Base-by-base conservation (phyloP, 352 stramenopile species). In the Pythium rishiriense region DNA sequence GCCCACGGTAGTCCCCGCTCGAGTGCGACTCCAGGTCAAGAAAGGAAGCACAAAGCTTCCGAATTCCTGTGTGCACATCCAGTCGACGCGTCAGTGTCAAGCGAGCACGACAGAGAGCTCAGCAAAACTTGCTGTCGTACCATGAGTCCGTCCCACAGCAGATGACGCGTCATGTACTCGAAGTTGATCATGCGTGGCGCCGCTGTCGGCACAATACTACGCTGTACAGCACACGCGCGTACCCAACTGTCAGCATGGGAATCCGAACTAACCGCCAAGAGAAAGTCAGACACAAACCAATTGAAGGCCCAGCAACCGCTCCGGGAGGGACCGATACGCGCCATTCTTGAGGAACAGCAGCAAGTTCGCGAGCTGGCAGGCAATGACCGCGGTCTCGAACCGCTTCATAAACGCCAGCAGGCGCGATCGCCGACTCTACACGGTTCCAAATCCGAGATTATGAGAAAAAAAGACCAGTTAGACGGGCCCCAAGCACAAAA, bases 101-200 rank as follows among this genome's bases (percentile, higher is more conserved):
- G 31, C n/a, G n/a, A n/a, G n/a, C n/a, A n/a, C n/a, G n/a, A n/a
- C n/a, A n/a, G n/a, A n/a, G n/a, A n/a, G n/a, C n/a, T n/a, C n/a
- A n/a, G n/a, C n/a, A n/a, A n/a, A n/a, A n/a, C n/a, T n/a, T n/a
- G 31, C 10, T 35, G 31, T 62, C 71, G 56, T 48, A 94, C 85
- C 82, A 91, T 91, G 53, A 94, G 71, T 51, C 83, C 85, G 39
- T 90, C 74, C 86, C 83, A 94, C n/a, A 93, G 67, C 22, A 93
- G 63, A 39, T 93, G 84, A 8, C 84, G 83, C 58, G 82, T 94
- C 81, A 94, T 93, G 76, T 91, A 93, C 64, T 94, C 86, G 43
- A 91, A 93, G 60, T 90, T 94, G 53, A 94, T 94, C 26, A 78
- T 73, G 14, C 86, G 80, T 25, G 86, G 75, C 2, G 76, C 64